Base-by-base conservation (phyloP, 805 yeast genomes). In the Schwanniomyces yamadae region DNA sequence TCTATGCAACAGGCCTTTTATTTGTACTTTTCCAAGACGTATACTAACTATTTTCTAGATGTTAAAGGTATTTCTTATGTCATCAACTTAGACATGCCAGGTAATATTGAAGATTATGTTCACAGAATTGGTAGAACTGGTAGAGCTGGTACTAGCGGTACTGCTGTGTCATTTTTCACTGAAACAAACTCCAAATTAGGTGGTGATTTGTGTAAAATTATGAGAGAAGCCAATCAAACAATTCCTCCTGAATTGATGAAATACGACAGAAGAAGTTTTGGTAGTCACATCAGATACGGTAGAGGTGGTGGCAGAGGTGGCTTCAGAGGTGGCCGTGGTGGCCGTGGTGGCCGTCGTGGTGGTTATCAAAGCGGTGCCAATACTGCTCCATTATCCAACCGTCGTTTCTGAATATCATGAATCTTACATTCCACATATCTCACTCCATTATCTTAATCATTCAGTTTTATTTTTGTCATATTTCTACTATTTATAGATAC, bases 61-160 rank as follows among this genome's bases (percentile, higher is more conserved):
- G 99, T 93, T 68, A 93, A 93, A 76, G 99, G 97, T 65, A 87
- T 93, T 62, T 84, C 90, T 53, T 81, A 73, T 56, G 99, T 93
- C 44, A 77, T 93, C 63, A 93, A 93, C 80, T 88, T 77, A 59
- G 98, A 91, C 66, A 91, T 91, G 90, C 98, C 99, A 59, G 89
- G 87, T 67, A 91, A 91, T 71, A 87, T 90, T 60, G 99, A 93
- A 75, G 98, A 93, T 72, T 91, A 91, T 64, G 97, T 91, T 46
- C 99, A 91, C 67, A 82, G 99, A 73, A 93, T 91, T 59, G 99
- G 99, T 67, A 90, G 97, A 80, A 90, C 99, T 48, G 99, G 99
- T 64, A 88, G 99, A 79, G 99, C 97, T 50, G 98, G 98, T 64
- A 82, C 89, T 45, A 75, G 76, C 45, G 99, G 99, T 77, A 90